Evolutionary conservation across 116 monocot genomes (phyloP).

Genomic region (Iris pallida): DNA sequence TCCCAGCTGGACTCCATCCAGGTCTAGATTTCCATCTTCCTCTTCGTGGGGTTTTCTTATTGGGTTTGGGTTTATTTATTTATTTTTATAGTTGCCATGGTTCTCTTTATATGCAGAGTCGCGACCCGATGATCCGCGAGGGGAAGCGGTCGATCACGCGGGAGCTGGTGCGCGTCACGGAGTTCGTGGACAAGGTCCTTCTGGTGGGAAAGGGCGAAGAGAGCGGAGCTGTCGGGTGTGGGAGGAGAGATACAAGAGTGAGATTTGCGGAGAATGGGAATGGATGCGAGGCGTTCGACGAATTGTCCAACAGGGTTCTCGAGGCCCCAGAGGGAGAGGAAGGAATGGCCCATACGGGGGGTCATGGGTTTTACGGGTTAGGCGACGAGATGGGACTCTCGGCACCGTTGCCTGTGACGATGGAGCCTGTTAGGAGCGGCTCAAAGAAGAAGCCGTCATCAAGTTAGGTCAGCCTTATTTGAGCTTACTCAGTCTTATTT

Average conservation of each 20-base stretch:
- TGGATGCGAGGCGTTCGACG: not conserved
- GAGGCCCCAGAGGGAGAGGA: not conserved
- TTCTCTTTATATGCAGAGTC: conserved; percentile 33
- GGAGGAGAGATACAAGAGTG: conserved; percentile 30
- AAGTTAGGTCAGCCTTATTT: too few species aligned
- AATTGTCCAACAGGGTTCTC: not conserved
- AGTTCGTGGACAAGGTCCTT: conserved; percentile 48
- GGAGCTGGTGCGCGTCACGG: conserved; percentile 50
- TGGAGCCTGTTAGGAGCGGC: conserved; percentile 34
- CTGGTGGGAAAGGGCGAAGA: conserved; percentile 19
- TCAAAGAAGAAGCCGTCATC: not conserved
- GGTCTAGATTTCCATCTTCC: conserved; percentile 19
- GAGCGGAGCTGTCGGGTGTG: not conserved
- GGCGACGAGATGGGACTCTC: conserved; percentile 23
- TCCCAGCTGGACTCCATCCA: conserved; percentile 63
- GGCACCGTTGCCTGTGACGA: conserved; percentile 51
- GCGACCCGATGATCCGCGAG: conserved; percentile 64
- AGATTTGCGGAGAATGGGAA: conserved; percentile 30
- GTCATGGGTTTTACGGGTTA: not conserved
- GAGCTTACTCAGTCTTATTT: too few species aligned
- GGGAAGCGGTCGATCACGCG: conserved; percentile 54
- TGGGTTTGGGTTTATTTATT: not conserved
- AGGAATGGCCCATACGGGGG: not conserved
- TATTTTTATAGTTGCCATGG: not conserved
- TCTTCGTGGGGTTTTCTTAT: not conserved